Evolutionary conservation across 192 early-diverging fungal species (phyloP).

Genomic region (Glomus cerebriforme): DNA sequence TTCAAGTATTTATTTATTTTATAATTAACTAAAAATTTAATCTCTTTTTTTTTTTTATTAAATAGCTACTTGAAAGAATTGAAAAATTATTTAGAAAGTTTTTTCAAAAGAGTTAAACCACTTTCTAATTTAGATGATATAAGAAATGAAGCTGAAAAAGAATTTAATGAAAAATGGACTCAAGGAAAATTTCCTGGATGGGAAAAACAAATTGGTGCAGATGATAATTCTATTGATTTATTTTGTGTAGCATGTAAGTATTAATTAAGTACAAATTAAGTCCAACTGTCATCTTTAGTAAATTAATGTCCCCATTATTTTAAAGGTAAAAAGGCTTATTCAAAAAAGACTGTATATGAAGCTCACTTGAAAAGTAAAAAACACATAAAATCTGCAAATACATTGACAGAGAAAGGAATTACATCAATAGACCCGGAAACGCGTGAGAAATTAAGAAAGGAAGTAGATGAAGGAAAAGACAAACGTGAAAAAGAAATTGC

Average conservation of each 20-base stretch:
- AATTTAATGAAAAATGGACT: constrained; percentile 70
- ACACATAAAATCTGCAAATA: constrained; percentile 81
- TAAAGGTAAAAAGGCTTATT: constrained; percentile 73
- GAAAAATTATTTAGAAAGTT: constrained; percentile 70
- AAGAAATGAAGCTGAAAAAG: constrained; percentile 43
- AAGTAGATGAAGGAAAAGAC: constrained; percentile 43
- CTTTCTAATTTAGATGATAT: constrained; percentile 69
- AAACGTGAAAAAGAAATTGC: constrained; percentile 65
- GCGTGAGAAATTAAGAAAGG: constrained; percentile 34
- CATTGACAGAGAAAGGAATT: constrained; percentile 39
- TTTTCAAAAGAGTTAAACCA: constrained; percentile 73
- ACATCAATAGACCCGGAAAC: constrained; percentile 31
- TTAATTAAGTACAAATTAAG: neutral
- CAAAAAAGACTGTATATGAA: constrained; percentile 82
- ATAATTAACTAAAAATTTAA: no score
- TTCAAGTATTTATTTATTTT: no score
- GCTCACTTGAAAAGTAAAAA: constrained; percentile 89
- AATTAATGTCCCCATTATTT: neutral
- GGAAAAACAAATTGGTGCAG: constrained; percentile 48
- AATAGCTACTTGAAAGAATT: constrained; percentile 66
- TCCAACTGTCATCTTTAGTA: neutral
- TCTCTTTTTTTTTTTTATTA: neutral
- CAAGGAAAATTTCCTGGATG: constrained; percentile 62
- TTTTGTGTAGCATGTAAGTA: constrained; percentile 73
- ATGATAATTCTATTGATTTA: constrained; percentile 47